Conservation (phyloP, 2,329 filamentous ascomycete species). For the Aspergillus eucalypticola region DNA sequence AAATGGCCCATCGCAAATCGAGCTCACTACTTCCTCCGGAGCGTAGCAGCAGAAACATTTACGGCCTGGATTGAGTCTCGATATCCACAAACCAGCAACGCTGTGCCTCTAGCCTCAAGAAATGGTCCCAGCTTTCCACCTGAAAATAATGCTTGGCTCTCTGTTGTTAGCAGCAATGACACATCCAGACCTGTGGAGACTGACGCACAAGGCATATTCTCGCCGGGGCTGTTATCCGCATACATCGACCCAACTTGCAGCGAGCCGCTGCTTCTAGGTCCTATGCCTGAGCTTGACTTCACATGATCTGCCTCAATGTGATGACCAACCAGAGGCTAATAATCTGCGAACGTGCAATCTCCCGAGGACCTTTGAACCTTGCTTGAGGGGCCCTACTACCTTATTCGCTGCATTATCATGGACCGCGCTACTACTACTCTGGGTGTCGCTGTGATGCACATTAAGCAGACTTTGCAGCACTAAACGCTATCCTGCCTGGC, state of each 20-base stretch:
- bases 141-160: conserved; percentile 1
- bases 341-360: too few relatives aligned
- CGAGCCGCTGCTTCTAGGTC: conserved; percentile 8
- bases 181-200: conserved; percentile 2
- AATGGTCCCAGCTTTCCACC: conserved; percentile 1
- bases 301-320: not conserved
- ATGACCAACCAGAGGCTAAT: not conserved
- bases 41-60: conserved; percentile 29
- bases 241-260: conserved; percentile 35
- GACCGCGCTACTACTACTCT: not conserved
- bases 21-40: conserved; percentile 30
- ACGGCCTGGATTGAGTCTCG: conserved; percentile 13
- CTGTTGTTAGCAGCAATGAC: not conserved
- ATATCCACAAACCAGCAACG: conserved; percentile 2
- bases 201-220: conserved; percentile 29
- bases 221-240: conserved; percentile 27
- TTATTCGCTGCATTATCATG: not conserved
- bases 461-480: not conserved
- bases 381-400: not conserved
- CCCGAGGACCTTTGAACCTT: not conserved
- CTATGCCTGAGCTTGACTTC: conserved; percentile 6
- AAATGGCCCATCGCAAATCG: conserved; percentile 34
- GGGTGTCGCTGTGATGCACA: not conserved
- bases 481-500: not conserved
- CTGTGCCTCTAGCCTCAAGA: not conserved